Evolutionary conservation across 305 asterid species (phyloP).

Genomic region (Withania somnifera): DNA sequence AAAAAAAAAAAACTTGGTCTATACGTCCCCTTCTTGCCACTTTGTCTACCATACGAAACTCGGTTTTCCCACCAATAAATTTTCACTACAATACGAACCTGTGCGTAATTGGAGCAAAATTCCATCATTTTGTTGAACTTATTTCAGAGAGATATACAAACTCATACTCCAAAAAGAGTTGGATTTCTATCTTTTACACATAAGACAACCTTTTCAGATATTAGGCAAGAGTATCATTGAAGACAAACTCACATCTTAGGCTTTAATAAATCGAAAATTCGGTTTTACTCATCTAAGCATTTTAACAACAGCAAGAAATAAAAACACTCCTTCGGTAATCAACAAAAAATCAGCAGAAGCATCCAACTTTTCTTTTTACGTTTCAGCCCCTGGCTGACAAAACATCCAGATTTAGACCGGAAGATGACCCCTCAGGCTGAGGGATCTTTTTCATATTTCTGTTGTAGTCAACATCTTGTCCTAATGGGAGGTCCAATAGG

Average conservation of each 20-base stretch:
- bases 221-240: not conserved
- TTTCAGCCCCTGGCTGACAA: slow-evolving; percentile 64
- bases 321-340: not conserved
- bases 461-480: slow-evolving; percentile 21
- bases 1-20: not conserved
- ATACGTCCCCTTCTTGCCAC: not conserved
- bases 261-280: not conserved
- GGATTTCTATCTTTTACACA: not conserved
- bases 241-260: not conserved
- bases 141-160: not conserved
- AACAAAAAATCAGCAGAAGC: not conserved
- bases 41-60: not conserved
- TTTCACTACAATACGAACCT: not conserved
- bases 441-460: slow-evolving; percentile 32
- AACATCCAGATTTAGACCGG: slow-evolving; percentile 50
- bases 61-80: not conserved
- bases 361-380: not conserved
- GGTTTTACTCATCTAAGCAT: not conserved
- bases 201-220: not conserved
- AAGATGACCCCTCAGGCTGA: slow-evolving; percentile 21
- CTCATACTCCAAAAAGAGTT: not conserved
- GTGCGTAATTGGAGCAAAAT: not conserved
- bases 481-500: slow-evolving; percentile 19
- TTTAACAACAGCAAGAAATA: not conserved
- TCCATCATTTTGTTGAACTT: not conserved